Percentiles rank a stretch among this genome's conserved stretches.
These are phyloP conservation scores for Cylindrotheca closterium DNA, from an alignment of 108 stramenopile genomes.

Conservation along the genomic window DNA sequence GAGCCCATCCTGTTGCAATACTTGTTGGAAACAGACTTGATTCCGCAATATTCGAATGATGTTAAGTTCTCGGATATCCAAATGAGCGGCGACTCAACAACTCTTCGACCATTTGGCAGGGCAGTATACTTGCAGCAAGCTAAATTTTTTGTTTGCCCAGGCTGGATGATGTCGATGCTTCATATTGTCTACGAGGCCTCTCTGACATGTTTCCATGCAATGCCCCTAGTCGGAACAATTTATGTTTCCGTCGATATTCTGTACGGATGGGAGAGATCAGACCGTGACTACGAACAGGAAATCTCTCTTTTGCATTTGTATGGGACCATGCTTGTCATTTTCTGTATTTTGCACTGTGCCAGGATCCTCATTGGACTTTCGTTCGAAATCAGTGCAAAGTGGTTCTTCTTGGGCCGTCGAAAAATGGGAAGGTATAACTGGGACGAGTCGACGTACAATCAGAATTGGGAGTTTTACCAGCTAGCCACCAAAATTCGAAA, in stretches of 20 bases:
- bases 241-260: conserved; percentile 33
- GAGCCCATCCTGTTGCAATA: conserved; percentile 48
- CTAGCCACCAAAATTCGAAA: conserved; percentile 33
- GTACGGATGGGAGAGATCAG: conserved; percentile 30
- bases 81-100: conserved; percentile 47
- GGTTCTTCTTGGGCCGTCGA: conserved; percentile 50
- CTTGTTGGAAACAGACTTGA: no score
- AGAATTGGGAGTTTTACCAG: conserved; percentile 64
- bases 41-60: conserved; percentile 22
- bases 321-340: conserved; percentile 20
- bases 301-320: conserved; percentile 24
- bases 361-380: conserved; percentile 28
- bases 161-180: conserved; percentile 36
- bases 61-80: conserved; percentile 22
- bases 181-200: conserved; percentile 26
- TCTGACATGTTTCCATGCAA: conserved; percentile 32
- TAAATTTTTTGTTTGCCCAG: conserved; percentile 52
- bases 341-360: conserved; percentile 21
- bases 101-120: conserved; percentile 65
- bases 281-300: conserved; percentile 26
- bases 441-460: conserved; percentile 49
- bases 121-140: conserved; percentile 56
- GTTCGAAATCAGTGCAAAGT: conserved; percentile 53
- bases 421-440: conserved; percentile 44
- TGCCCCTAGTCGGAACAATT: conserved; percentile 40